A percentile compares a stretch with the other conserved stretches of the same genome.
Conservation (phyloP, 2,329 filamentous ascomycete species). For the Colletotrichum trifolii region DNA sequence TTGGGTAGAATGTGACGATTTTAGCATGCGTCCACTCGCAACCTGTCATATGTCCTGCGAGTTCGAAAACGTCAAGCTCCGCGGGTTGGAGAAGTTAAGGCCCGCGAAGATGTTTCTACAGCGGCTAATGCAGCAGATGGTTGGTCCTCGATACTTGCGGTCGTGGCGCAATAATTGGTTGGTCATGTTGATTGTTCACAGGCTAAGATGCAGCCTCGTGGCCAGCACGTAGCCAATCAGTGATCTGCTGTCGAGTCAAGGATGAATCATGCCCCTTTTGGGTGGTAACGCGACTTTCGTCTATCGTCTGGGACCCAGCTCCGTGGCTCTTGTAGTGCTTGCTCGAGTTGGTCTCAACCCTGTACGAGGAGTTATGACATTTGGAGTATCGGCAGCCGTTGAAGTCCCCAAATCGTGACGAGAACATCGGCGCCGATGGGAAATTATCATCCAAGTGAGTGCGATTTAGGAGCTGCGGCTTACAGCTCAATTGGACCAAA, state of each 20-base stretch:
- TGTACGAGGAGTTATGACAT: constrained; percentile 13
- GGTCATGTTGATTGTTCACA: constrained; percentile 15
- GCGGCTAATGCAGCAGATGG: constrained; percentile 1
- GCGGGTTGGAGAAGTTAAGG: too few species aligned
- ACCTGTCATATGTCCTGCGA: too few species aligned
- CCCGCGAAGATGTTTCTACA: too few species aligned
- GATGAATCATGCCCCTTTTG: constrained; percentile 28
- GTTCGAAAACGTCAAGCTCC: too few species aligned
- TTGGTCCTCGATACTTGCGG: not conserved
- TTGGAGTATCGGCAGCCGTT: not conserved
- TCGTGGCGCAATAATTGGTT: constrained; percentile 32
- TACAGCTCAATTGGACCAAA: constrained; percentile 20
- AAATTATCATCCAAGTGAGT: too few species aligned
- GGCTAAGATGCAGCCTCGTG: constrained; percentile 6
- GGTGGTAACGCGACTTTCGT: constrained; percentile 12
- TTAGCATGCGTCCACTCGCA: too few species aligned
- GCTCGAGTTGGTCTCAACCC: constrained; percentile 3
- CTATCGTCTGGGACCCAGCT: constrained; percentile 9
- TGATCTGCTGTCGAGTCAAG: constrained; percentile 11
- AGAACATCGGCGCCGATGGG: too few species aligned
- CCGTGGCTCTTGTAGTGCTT: constrained; percentile 23
- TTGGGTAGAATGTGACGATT: too few species aligned
- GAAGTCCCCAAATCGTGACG: too few species aligned
- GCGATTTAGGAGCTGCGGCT: not conserved
- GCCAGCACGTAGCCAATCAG: constrained; percentile 17